Evolutionary conservation across 208 protist genomes (phyloP).

Genomic region (Phytomonas sp.): DNA sequence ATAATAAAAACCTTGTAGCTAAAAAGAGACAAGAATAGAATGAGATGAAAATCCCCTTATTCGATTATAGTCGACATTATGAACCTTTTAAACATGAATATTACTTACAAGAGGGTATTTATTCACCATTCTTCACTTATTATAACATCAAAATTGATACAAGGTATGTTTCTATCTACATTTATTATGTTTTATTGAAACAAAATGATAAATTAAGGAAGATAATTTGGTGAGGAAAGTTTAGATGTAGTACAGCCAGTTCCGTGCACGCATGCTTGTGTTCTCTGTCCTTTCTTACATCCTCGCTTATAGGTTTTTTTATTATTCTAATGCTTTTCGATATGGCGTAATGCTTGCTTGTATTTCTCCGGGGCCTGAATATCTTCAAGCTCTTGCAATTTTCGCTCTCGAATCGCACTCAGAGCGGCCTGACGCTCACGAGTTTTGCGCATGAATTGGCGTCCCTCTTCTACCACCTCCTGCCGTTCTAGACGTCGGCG

Average conservation of each 20-base stretch:
- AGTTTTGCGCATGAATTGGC: constrained; percentile 50
- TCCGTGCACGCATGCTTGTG: background rate
- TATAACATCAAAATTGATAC: background rate
- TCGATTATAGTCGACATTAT: background rate
- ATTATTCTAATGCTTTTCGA: constrained; percentile 23
- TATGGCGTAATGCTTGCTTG: constrained; percentile 42
- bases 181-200: background rate
- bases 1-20: background rate
- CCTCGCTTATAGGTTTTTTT: background rate
- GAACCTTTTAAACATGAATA: background rate
- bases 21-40: background rate
- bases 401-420: constrained; percentile 79
- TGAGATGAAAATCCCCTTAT: background rate
- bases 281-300: background rate
- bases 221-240: background rate
- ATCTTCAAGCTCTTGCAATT: constrained; percentile 65
- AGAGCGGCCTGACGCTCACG: constrained; percentile 77
- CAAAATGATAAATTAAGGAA: background rate
- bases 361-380: constrained; percentile 80
- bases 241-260: background rate
- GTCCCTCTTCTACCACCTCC: constrained; percentile 88
- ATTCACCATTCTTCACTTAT: background rate
- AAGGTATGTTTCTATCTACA: background rate
- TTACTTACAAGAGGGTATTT: background rate
- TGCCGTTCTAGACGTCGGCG: constrained; percentile 67